Conservation (phyloP, 768 basidiomycete genomes). For the Boletus vinaceobasis region DNA sequence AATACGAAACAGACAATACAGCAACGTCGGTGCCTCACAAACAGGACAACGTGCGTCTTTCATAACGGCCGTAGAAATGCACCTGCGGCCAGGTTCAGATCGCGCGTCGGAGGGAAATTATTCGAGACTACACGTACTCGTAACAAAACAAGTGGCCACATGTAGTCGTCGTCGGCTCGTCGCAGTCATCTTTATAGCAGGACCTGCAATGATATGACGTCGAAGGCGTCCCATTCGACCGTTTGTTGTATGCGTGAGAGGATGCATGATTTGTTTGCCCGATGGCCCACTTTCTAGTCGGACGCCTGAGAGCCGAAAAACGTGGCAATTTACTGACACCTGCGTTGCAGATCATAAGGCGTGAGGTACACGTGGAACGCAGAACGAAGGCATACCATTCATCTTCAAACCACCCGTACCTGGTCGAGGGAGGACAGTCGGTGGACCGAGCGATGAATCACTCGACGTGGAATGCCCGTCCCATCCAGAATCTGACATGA, state of each 20-base stretch:
- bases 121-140: constrained; percentile 23
- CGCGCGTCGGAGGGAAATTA: not conserved
- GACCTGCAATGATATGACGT: constrained; percentile 45
- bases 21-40: constrained; percentile 47
- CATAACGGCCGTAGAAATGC: constrained; percentile 50
- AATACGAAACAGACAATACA: constrained; percentile 56
- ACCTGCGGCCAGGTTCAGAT: constrained; percentile 34
- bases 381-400: constrained; percentile 18
- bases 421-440: constrained; percentile 14
- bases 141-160: constrained; percentile 67
- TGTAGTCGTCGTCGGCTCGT: constrained; percentile 56
- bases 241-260: constrained; percentile 4
- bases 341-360: constrained; percentile 6
- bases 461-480: constrained; percentile 31
- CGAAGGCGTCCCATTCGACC: constrained; percentile 2
- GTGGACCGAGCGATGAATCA: constrained; percentile 27
- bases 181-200: constrained; percentile 47
- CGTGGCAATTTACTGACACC: constrained; percentile 31
- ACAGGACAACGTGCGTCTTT: constrained; percentile 49
- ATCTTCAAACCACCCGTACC: constrained; percentile 7
- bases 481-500: constrained; percentile 29
- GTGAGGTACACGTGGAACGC: not conserved
- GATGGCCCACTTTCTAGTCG: constrained; percentile 12
- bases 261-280: constrained; percentile 10
- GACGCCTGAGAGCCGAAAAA: constrained; percentile 28